These are phyloP conservation scores for Metarhizium brunneum DNA, from an alignment of 2,329 filamentous ascomycete genomes.

Conservation along the genomic window DNA sequence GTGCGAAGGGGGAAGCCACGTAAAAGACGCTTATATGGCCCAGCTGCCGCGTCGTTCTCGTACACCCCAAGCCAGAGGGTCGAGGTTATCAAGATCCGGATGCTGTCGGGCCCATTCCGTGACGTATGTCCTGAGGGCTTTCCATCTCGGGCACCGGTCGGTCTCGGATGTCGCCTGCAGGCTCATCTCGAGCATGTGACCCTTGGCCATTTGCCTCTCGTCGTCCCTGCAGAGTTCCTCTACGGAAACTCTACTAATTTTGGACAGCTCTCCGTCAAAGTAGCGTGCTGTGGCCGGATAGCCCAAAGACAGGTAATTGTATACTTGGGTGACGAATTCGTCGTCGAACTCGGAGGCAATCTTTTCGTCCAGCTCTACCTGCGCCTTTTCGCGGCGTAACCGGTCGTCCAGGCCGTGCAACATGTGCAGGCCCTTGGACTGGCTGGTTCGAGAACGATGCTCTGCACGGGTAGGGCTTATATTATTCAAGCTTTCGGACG, in stretches of 20 bases:
- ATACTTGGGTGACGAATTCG: slow-evolving; percentile 85
- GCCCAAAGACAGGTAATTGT: slow-evolving; percentile 90
- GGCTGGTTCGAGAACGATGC: slow-evolving; percentile 18
- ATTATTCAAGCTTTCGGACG: slow-evolving; percentile 9
- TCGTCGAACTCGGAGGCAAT: slow-evolving; percentile 66
- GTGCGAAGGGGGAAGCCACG: not conserved
- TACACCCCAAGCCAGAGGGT: slow-evolving; percentile 58
- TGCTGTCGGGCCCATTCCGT: slow-evolving; percentile 85
- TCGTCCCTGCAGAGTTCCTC: slow-evolving; percentile 66
- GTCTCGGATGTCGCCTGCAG: slow-evolving; percentile 32
- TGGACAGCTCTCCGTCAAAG: slow-evolving; percentile 78
- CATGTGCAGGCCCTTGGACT: slow-evolving; percentile 37
- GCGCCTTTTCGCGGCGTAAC: slow-evolving; percentile 38
- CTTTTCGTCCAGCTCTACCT: slow-evolving; percentile 41
- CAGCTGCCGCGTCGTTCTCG: slow-evolving; percentile 60
- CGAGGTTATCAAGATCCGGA: slow-evolving; percentile 56
- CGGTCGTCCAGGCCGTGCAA: slow-evolving; percentile 43
- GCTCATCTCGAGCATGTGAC: slow-evolving; percentile 59
- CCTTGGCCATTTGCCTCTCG: slow-evolving; percentile 48
- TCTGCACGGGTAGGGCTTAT: slow-evolving; percentile 12
- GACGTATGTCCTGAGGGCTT: slow-evolving; percentile 74
- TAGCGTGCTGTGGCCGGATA: slow-evolving; percentile 77
- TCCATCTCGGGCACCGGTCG: slow-evolving; percentile 64
- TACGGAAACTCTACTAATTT: slow-evolving; percentile 64
- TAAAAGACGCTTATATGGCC: slow-evolving; percentile 44